Evolutionary conservation across 1,284 basidiomycete species (phyloP), one percentile per base, ranked within the genome.

Genomic region (Caloboletus firmus): DNA sequence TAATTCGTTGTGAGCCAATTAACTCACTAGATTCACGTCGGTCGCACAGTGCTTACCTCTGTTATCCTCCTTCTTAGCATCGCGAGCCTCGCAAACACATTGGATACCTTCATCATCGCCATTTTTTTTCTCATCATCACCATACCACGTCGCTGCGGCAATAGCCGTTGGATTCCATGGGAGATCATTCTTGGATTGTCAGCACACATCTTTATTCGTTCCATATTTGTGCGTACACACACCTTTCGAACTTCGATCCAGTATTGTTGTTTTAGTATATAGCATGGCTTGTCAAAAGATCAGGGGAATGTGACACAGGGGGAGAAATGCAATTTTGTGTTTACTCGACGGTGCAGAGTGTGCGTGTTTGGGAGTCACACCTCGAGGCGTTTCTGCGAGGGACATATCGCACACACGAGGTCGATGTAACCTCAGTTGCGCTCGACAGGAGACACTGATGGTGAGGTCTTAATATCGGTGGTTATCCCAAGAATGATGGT

Each of bases 1-100:
- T 52, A 34, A 20, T 62, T 62, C 45, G 52, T 69, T 60, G 64
- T 66, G 56, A 67, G 67, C n/a, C n/a, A n/a, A n/a, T n/a, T n/a
- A n/a, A n/a, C n/a, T n/a, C 56, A 32, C 1, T 32, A n/a, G 2
- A 26, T 28, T 34, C 17, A 18, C 12, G 10, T n/a, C 12, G 15
- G 34, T 37, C 4, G 41, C 28, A 18, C 26, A 24, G 37, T 5
- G 12, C 62, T 66, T 22, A 68, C 56, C 55, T 54, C 42, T 12
- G 2, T 35, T 20, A 2, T 28, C 11, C 24, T 39, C 31, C 24
- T 13, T 13, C 40, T 17, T 2, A 68, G 56, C 58, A 53, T 55
- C 4, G 42, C 55, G 55, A 31, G 35, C 34, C 30, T 56, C 52
- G 47, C 45, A 39, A 42, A 53, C 24, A 36, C 40, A 52, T 53